A percentile compares a stretch with the other conserved stretches of the same genome.
Evolutionary conservation across 139 green algal species (phyloP).

Genomic region (Penium margaritaceum): DNA sequence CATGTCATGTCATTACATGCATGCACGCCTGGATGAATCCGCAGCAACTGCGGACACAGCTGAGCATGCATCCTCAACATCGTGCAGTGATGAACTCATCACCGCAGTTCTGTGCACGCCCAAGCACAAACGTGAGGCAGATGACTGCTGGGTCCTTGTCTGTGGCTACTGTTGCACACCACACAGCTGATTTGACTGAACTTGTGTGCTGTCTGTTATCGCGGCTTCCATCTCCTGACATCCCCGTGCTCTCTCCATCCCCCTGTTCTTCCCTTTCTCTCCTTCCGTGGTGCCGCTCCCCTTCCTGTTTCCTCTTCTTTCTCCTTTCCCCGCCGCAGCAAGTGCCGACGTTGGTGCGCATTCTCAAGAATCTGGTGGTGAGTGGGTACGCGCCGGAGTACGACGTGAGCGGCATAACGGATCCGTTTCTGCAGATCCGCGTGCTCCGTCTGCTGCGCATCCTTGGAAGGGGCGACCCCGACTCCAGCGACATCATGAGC

Average conservation of each 20-base stretch:
- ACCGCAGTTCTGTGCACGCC: too few relatives aligned
- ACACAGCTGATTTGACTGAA: too few relatives aligned
- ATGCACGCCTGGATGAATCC: too few relatives aligned
- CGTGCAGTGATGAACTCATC: conserved; percentile 50
- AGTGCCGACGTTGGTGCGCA: conserved; percentile 39
- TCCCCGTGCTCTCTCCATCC: conserved; percentile 89
- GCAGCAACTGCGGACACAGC: conserved; percentile 38
- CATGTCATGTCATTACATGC: too few relatives aligned
- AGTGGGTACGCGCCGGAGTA: conserved; percentile 72
- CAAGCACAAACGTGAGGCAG: conserved; percentile 84
- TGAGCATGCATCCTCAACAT: conserved; percentile 52
- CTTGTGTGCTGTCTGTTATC: too few relatives aligned
- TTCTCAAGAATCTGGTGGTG: conserved; percentile 53
- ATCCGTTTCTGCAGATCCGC: conserved; percentile 88
- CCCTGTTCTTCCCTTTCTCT: conserved; percentile 75
- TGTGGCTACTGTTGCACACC: too few relatives aligned
- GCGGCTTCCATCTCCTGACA: too few relatives aligned
- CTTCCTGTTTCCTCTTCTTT: neutral
- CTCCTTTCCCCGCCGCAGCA: conserved; percentile 23
- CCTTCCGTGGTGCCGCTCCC: conserved; percentile 59
- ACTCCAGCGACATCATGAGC: conserved; percentile 85
- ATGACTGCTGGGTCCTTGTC: too few relatives aligned
- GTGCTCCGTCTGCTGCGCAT: conserved; percentile 76
- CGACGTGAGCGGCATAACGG: conserved; percentile 82
- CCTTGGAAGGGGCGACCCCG: conserved; percentile 68